Evolutionary conservation across 2,329 filamentous ascomycete species (phyloP), one percentile per base, ranked within the genome.

Genomic region (Didymella lethalis): DNA sequence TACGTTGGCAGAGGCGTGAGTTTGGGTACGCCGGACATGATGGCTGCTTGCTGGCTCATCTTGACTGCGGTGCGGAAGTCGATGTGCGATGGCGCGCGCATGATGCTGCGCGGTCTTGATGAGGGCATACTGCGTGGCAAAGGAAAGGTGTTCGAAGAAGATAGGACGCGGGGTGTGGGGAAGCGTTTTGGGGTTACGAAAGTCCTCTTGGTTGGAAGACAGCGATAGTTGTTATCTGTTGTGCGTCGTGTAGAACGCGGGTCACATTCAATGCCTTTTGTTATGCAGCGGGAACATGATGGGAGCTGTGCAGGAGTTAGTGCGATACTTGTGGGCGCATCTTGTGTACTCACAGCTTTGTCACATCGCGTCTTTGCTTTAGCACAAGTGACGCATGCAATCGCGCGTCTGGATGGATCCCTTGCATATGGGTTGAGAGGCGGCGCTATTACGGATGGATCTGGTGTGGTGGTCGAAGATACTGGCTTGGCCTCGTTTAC

Each of bases 321-420:
- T 28, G 16, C 23, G n/a, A 20, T 4, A 32, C 31, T n/a, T 0
- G 7, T 28, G 10, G 14, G 28, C 14, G 29, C 8, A 16, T 4
- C 3, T 14, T 10, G 29, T 31, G 14, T 2, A 59, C 72, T 54
- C 59, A 75, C 74, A 57, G 66, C 67, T 65, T 75, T 77, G 53
- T 77, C 73, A 55, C 75, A 76, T 62, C 76, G 74, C 8, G 75
- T 76, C 62, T 77, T 77, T 45, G 75, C 75, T 61, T 75, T 77
- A 26, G 75, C 75, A 58, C 75, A 77, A 56, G 74, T 74, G 4
- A 75, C 75, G 63, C 75, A 77, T 48, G 75, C 73, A 52, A 77
- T 77, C n/a, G 74, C 70, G 68, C 75, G 66, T 58, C 73, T 65
- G 44, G 72, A 66, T 7, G 74, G 63, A 54, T 71, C 73, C 48